Conservation (phyloP, 352 stramenopile species). For the Pythium chondricola region DNA sequence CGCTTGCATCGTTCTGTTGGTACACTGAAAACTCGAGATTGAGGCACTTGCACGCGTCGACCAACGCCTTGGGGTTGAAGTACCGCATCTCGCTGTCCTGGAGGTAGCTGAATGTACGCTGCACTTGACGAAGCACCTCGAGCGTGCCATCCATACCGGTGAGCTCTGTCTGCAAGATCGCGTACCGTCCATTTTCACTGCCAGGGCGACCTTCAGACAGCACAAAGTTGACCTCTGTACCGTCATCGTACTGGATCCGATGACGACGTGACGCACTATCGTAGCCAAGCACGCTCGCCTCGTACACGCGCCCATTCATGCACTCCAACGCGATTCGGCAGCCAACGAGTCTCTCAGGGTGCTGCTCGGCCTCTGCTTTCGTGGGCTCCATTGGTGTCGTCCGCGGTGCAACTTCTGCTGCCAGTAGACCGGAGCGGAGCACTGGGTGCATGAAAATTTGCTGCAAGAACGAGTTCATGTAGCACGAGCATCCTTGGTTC, state of each 20-base stretch:
- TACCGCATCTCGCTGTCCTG: constrained; percentile 83
- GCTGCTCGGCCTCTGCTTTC: constrained; percentile 87
- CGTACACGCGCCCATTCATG: constrained; percentile 90
- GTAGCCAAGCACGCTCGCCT: constrained; percentile 89
- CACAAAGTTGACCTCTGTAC: constrained; percentile 83
- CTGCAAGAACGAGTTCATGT: constrained; percentile 99
- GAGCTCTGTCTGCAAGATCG: constrained; percentile 73
- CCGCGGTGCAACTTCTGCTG: constrained; percentile 54
- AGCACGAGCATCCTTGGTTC: constrained; percentile 99
- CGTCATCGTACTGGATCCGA: constrained; percentile 84
- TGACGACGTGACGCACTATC: constrained; percentile 73
- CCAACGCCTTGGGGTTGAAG: constrained; percentile 84
- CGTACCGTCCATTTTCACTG: constrained; percentile 95
- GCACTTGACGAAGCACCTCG: constrained; percentile 85
- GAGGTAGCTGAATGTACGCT: constrained; percentile 87
- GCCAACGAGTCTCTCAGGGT: constrained; percentile 58
- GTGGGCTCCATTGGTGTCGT: constrained; percentile 62
- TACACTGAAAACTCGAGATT: constrained; percentile 95
- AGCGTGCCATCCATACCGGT: constrained; percentile 75
- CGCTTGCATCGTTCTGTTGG: constrained; percentile 99
- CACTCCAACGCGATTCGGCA: constrained; percentile 91
- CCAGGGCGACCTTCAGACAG: constrained; percentile 90
- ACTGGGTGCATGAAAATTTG: constrained; percentile 92
- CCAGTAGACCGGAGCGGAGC: constrained; percentile 71
- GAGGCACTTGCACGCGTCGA: constrained; percentile 84